These are phyloP conservation scores for Anthracocystis setariae DNA, from an alignment of 1,284 basidiomycete species.

Conservation along the genomic window DNA sequence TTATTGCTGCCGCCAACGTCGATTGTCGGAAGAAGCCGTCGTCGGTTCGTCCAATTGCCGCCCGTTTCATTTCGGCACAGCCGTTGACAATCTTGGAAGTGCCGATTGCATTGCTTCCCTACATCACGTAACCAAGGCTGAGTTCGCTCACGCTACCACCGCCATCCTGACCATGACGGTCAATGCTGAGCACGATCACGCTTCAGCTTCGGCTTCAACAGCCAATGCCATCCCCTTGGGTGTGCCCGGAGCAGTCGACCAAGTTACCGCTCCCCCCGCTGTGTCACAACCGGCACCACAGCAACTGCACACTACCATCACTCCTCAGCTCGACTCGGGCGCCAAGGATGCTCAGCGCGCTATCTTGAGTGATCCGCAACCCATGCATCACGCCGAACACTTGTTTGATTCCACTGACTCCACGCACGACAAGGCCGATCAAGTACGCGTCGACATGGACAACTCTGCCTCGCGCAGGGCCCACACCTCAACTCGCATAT, in stretches of 20 bases:
- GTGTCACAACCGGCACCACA: conserved; percentile 10
- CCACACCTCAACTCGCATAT: conserved; percentile 3
- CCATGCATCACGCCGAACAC: conserved; percentile 14
- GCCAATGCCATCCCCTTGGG: conserved; percentile 19
- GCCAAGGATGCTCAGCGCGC: conserved; percentile 34
- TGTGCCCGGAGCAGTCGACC: conserved; percentile 19
- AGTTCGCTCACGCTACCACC: neutral
- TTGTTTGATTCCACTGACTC: neutral
- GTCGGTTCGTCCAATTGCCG: too few relatives aligned
- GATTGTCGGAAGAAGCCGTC: too few relatives aligned
- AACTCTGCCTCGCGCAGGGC: neutral
- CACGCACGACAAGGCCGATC: neutral
- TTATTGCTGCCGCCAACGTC: too few relatives aligned
- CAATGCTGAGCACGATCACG: neutral
- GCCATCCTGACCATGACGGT: neutral
- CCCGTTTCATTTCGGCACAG: too few relatives aligned
- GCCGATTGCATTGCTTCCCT: too few relatives aligned
- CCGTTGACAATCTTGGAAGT: too few relatives aligned
- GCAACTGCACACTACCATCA: neutral
- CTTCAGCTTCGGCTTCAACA: conserved; percentile 23
- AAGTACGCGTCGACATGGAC: conserved; percentile 23
- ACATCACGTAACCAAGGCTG: too few relatives aligned
- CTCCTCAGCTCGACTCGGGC: conserved; percentile 25
- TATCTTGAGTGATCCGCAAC: conserved; percentile 43
- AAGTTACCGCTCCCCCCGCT: conserved; percentile 13